Evolutionary conservation across 2,329 filamentous ascomycete genomes (phyloP).

Genomic region (Neofusicoccum umdonicola): DNA sequence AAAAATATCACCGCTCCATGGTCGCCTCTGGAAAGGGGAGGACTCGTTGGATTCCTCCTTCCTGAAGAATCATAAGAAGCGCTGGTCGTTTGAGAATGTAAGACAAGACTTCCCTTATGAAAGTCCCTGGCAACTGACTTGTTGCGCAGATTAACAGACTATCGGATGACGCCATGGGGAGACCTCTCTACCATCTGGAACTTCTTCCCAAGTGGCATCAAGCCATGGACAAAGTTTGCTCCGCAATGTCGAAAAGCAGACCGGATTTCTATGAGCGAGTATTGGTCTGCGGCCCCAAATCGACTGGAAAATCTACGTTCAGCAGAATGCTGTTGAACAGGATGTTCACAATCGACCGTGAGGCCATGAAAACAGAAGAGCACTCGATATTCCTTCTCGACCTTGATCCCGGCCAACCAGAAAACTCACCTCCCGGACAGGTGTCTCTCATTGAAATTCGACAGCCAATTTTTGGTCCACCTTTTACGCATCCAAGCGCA

Average conservation of each 20-base stretch:
- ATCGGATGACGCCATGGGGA: conserved; percentile 7
- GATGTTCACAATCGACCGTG: conserved; percentile 52
- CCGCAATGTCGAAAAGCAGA: conserved; percentile 28
- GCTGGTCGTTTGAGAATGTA: conserved; percentile 14
- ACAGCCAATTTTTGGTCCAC: conserved; percentile 61
- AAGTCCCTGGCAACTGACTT: background rate
- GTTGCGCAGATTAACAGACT: conserved; percentile 10
- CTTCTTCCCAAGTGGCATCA: conserved; percentile 13
- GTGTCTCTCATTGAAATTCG: conserved; percentile 64
- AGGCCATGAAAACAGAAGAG: conserved; percentile 21
- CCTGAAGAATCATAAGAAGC: conserved; percentile 5
- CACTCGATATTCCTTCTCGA: conserved; percentile 62
- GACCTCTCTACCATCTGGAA: conserved; percentile 15
- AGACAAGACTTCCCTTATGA: background rate
- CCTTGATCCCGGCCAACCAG: conserved; percentile 74
- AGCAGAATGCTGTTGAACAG: conserved; percentile 65
- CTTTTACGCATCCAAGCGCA: conserved; percentile 60
- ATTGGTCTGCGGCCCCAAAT: conserved; percentile 68
- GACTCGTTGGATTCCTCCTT: conserved; percentile 15
- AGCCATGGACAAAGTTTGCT: conserved; percentile 24
- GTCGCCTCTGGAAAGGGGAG: conserved; percentile 62
- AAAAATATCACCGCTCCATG: conserved; percentile 64
- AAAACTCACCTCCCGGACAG: conserved; percentile 68
- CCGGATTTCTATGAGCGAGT: conserved; percentile 38
- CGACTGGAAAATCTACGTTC: conserved; percentile 75